Base-by-base conservation (phyloP, 257 asterid species). In the Solanum chiquidenum region DNA sequence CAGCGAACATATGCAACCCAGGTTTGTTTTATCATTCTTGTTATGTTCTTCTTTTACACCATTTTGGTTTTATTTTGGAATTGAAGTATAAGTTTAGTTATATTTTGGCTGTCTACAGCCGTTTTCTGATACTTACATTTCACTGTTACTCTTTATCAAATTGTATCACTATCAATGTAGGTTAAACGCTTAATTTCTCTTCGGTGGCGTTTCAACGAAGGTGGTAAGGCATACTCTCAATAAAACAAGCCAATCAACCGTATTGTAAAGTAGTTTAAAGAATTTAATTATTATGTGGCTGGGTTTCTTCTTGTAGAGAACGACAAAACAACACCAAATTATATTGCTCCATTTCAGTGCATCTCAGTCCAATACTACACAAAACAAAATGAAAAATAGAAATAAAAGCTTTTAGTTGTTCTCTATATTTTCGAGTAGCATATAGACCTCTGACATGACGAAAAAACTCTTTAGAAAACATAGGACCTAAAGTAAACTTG, bases 1-100 rank as follows among this genome's bases (percentile, higher is more conserved):
- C 95, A 93, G 89, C 91, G 95, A 86, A 92, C 95, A 9, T 94
- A 91, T 76, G 97, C 95, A 72, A 86, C 89, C 82, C 97, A 94
- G 97, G 97, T 94, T 86, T 84, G 91, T 88, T 79, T 37, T 33
- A 40, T 11, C 49, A 10, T 82, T 68, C 31, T 52, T 37, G 42
- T 27, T 16, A 62, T 84, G 12, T 83, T 83, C 33, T 66, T 64
- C n/a, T 33, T 40, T 31, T 85, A 29, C 21, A 38, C 58, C 21
- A 79, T 74, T 46, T 49, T 46, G 62, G n/a, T 79, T 37, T 16
- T 16, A 33, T 46, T 6, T 9, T 60, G 62, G 62, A 31, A 37
- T 37, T 74, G 55, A 79, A 71, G 44, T 89, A 73, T 68, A 73
- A 23, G n/a, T 80, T 55, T 18, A 55, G 16, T 58, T 27, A 31